These are phyloP conservation scores for Diplodia mutila DNA, from an alignment of 2,329 filamentous ascomycete species.

Conservation along the genomic window DNA sequence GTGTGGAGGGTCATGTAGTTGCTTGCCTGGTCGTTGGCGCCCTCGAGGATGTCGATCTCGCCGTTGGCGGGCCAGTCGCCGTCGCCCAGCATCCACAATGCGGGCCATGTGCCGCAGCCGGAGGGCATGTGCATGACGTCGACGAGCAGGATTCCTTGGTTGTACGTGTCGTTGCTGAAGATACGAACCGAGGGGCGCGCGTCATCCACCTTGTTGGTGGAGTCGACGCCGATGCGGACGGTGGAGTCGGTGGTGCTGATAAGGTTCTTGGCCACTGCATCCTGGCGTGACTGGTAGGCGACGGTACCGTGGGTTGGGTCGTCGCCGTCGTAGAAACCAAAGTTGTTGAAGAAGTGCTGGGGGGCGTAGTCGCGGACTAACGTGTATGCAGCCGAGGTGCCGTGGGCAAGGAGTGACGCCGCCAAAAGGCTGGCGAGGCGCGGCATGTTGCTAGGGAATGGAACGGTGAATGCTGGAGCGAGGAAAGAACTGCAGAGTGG, in stretches of 20 bases:
- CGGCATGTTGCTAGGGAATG: neutral
- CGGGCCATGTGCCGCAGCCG: slow-evolving; percentile 40
- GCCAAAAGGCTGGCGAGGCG: neutral
- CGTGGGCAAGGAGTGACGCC: slow-evolving; percentile 2
- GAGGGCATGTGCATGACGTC: slow-evolving; percentile 42
- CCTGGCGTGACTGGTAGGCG: slow-evolving; percentile 40
- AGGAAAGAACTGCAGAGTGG: slow-evolving; percentile 1
- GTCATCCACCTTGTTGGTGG: slow-evolving; percentile 31
- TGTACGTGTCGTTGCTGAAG: slow-evolving; percentile 38
- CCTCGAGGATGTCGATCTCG: slow-evolving; percentile 44
- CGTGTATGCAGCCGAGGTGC: slow-evolving; percentile 34
- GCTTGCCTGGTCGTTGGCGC: slow-evolving; percentile 36
- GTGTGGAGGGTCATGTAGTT: slow-evolving; percentile 43
- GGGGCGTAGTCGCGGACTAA: slow-evolving; percentile 45
- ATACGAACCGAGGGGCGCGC: slow-evolving; percentile 36
- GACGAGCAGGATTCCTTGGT: slow-evolving; percentile 38
- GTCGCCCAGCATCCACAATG: slow-evolving; percentile 38
- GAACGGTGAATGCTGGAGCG: neutral
- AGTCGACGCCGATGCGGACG: slow-evolving; percentile 49
- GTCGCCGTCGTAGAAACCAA: slow-evolving; percentile 45
- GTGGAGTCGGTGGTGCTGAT: slow-evolving; percentile 34
- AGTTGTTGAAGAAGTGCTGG: slow-evolving; percentile 50
- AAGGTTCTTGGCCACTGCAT: neutral
- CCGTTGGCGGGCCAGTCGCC: slow-evolving; percentile 38
- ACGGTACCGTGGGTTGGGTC: slow-evolving; percentile 52